Conservation (phyloP, 495 filamentous ascomycete genomes). For the Chaetomium tenue region DNA sequence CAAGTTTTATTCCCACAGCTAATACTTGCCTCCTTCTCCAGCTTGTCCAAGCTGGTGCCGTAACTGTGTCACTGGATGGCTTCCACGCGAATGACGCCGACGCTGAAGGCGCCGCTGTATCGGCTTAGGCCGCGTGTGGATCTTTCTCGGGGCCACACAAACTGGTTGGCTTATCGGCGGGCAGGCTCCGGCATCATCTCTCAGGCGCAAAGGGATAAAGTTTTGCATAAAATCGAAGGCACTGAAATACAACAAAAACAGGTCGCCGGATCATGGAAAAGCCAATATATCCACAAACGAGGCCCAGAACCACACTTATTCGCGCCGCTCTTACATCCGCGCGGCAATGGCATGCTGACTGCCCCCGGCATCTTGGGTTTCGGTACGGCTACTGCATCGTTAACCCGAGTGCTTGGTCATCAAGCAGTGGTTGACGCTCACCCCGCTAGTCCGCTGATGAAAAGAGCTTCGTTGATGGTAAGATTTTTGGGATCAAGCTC, state of each 20-base stretch:
- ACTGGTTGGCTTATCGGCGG: not conserved
- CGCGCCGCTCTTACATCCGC: slow-evolving; percentile 3
- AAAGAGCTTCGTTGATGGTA: slow-evolving; percentile 40
- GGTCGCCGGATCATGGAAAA: not conserved
- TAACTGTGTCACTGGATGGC: slow-evolving; percentile 76
- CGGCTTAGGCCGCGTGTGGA: slow-evolving; percentile 17
- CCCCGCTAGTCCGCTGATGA: slow-evolving; percentile 11
- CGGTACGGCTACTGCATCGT: not conserved
- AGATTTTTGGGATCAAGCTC: slow-evolving; percentile 41
- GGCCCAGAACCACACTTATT: not conserved
- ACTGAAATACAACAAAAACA: slow-evolving; percentile 17
- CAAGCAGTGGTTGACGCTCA: slow-evolving; percentile 5
- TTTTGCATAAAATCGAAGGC: slow-evolving; percentile 10
- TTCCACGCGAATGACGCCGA: slow-evolving; percentile 56
- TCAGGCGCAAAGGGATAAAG: slow-evolving; percentile 3
- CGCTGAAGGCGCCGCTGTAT: slow-evolving; percentile 20
- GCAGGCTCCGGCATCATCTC: not conserved
- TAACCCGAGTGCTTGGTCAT: not conserved
- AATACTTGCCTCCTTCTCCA: slow-evolving; percentile 36
- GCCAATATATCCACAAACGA: not conserved
- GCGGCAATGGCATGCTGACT: not conserved
- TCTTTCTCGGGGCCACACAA: not conserved
- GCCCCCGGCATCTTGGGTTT: not conserved
- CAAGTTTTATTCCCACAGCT: not conserved
- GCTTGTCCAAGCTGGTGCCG: slow-evolving; percentile 92